Percentiles rank a stretch among this genome's conserved stretches.
Conservation (phyloP, 768 basidiomycete genomes). For the Termitomyces sp. region DNA sequence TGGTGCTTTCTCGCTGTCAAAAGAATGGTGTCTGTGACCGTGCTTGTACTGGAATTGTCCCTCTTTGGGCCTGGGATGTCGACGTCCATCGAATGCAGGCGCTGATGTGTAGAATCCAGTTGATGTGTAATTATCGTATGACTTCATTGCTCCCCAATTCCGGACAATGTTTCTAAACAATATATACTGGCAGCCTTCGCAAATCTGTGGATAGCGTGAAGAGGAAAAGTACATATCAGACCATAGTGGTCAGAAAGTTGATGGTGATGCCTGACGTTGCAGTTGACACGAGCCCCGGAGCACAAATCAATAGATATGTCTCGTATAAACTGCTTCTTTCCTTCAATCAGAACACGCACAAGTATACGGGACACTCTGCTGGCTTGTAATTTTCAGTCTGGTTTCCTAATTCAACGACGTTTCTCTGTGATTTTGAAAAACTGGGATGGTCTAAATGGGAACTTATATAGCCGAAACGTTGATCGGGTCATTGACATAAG, state of each 20-base stretch:
- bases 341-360: no score
- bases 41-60: conserved; percentile 52
- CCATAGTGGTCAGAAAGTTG: conserved; percentile 9
- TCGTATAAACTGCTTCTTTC: neutral
- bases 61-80: conserved; percentile 42
- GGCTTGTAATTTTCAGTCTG: neutral
- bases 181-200: neutral
- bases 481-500: neutral
- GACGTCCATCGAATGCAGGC: conserved; percentile 29
- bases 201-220: neutral
- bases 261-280: conserved; percentile 10
- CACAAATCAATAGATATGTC: neutral
- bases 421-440: neutral
- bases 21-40: conserved; percentile 61
- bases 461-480: neutral
- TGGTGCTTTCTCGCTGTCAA: conserved; percentile 71
- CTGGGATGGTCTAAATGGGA: neutral
- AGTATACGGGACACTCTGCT: neutral
- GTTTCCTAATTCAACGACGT: neutral
- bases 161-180: neutral
- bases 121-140: conserved; percentile 15
- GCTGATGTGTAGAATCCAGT: conserved; percentile 9
- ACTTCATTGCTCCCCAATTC: conserved; percentile 12
- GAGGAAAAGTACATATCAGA: conserved; percentile 7
- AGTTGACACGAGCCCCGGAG: conserved; percentile 6